A percentile compares a stretch with the other conserved stretches of the same genome.
Conservation (phyloP, 192 early-diverging fungal genomes). For the Coemansia sp. region DNA sequence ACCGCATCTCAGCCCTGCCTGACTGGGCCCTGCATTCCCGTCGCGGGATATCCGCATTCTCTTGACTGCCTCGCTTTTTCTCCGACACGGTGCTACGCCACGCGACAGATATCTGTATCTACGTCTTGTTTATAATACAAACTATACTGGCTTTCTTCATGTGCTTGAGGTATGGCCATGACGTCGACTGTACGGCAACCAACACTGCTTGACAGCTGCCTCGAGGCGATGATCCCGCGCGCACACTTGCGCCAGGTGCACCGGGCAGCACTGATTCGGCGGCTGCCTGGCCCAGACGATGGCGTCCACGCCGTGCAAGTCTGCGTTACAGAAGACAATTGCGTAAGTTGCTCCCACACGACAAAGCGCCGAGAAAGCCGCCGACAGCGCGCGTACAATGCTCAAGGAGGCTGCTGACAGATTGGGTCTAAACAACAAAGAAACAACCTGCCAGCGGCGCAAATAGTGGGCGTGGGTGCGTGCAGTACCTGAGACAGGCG, state of each 20-base stretch:
- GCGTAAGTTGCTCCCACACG: constrained; percentile 5
- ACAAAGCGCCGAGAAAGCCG: constrained; percentile 7
- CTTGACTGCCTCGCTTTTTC: neutral
- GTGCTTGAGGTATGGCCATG: neutral
- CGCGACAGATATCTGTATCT: neutral
- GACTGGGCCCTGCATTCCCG: no score
- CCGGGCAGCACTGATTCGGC: constrained; percentile 3
- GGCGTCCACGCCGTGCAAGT: neutral
- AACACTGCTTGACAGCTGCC: neutral
- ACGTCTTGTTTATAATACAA: neutral
- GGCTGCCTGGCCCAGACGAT: neutral
- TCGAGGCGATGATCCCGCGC: neutral
- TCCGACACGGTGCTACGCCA: neutral
- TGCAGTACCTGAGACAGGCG: constrained; percentile 2
- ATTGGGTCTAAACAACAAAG: neutral
- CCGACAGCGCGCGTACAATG: neutral
- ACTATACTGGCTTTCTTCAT: neutral
- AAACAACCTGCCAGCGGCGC: constrained; percentile 1
- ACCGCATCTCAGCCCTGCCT: no score
- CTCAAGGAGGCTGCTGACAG: neutral
- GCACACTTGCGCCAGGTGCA: neutral
- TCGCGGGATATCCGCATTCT: no score
- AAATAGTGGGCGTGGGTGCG: constrained; percentile 5
- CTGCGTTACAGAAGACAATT: constrained; percentile 4
- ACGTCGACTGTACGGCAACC: neutral